Base-by-base conservation (phyloP, 495 filamentous ascomycete species). In the Choiromyces venosus region DNA sequence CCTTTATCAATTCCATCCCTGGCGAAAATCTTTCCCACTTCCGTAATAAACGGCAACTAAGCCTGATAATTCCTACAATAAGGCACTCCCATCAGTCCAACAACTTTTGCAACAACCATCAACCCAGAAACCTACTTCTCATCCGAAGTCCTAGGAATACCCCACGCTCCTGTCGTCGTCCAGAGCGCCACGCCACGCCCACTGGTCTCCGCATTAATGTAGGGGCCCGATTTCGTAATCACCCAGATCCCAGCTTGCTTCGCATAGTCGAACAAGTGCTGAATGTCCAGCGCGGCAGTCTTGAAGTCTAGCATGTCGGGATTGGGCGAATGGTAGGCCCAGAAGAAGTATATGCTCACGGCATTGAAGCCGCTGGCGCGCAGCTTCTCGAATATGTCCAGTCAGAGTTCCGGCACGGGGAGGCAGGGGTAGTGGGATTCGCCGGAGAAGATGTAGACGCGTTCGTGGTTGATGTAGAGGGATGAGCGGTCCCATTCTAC, bases 321-420 rank as follows among this genome's bases (percentile, higher is more conserved):
- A 25, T 83, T 82, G 1, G 87, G 82, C 14, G 84, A 86, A 74
- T 90, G 87, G 73, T 85, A 89, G 10, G 83, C 85, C 86, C 86
- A 88, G 80, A 87, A 87, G 79, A 87, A 86, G 73, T 87, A 87
- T 21, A 88, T 83, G 81, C 79, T 82, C 14, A 87, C 82, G 35
- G 87, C 84, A 77, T 88, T 89, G 73, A 83, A 87, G 0, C 88
- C 88, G 71, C 84, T 86, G 6, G 88, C 86, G 71, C 84, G 83
- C 68, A 88, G 82, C 74, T 90, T 90, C 75, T 90, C 84, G 37
- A 90, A 85, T 46, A 89, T 84, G 79, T 90, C 88, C 39, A 85
- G 74, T 86, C 87, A 88, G 36, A 76, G 75, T 56, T 88, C 87
- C 0, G 87, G 88, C 2, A 88, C 86, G 0, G 88, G 88, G 25